A percentile compares a stretch with the other conserved stretches of the same genome.
Conservation (phyloP, 2,329 filamentous ascomycete genomes). For the Venturia carpophila region DNA sequence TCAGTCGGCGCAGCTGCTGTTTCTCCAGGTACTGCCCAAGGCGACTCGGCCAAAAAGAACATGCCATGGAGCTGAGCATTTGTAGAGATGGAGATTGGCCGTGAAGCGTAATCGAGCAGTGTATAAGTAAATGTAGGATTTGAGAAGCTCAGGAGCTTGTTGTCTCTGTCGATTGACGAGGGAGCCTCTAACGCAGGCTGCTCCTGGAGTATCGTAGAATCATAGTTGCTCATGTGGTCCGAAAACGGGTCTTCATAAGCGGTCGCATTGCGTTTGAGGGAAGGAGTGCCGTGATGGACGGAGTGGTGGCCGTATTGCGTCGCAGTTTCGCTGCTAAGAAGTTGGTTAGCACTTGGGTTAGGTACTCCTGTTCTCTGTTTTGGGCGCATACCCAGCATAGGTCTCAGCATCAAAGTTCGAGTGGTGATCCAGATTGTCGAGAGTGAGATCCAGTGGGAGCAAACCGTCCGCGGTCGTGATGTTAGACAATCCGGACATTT, state of each 20-base stretch:
- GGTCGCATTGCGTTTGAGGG: constrained; percentile 44
- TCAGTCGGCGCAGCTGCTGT: constrained; percentile 60
- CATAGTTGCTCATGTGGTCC: constrained; percentile 39
- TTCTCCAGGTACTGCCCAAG: constrained; percentile 52
- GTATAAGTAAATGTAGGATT: constrained; percentile 45
- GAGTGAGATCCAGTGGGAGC: constrained; percentile 35
- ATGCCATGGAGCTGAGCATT: constrained; percentile 76
- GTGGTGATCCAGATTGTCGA: constrained; percentile 51
- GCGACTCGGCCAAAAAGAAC: constrained; percentile 80
- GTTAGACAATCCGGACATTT: constrained; percentile 46
- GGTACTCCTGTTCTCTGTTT: neutral
- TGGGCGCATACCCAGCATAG: constrained; percentile 47
- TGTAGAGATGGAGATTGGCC: constrained; percentile 57
- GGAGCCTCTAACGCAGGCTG: constrained; percentile 43
- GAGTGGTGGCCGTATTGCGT: constrained; percentile 25
- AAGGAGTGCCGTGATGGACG: constrained; percentile 26
- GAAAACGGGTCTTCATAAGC: constrained; percentile 45
- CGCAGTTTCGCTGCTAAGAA: constrained; percentile 42
- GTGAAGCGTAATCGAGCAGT: constrained; percentile 58
- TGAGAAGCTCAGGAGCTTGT: constrained; percentile 48
- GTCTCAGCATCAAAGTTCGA: constrained; percentile 54
- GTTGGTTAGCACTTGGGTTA: neutral
- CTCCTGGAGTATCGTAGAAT: constrained; percentile 32
- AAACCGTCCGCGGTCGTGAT: constrained; percentile 37
- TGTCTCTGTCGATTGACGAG: constrained; percentile 53